Base-by-base conservation (phyloP, 495 filamentous ascomycete species). In the Hypoxylon lenormandii region DNA sequence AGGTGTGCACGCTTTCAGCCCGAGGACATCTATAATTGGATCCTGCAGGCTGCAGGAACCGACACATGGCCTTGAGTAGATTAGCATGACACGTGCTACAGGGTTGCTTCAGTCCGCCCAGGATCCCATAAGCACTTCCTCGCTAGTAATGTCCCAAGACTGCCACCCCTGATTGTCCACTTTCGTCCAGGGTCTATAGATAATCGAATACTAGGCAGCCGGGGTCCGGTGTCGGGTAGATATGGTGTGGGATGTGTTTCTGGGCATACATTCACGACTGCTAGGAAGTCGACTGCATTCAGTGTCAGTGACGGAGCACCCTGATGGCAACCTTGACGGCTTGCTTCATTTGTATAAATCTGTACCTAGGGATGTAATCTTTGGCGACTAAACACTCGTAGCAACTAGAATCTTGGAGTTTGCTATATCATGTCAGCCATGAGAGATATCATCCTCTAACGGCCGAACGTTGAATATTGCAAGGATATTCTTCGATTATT, bases 41-140 rank as follows among this genome's bases (percentile, higher is more conserved):
- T 42, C 12, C 38, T 42, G 38, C 38, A 42, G 38, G 13, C 38
- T 42, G 38, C 38, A 42, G 38, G 38, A 42, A 42, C 38, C 38
- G 38, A 42, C 15, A 16, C 38, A 16, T 42, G 38, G 38, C 15
- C 13, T 42, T 1, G 6, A 3, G 6, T 42, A 16, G 38, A 33
- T 33, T 42, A 42, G 38, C 38, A n/a, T 33, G 30, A 33, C 38
- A 42, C 38, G 38, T 42, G 38, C 15, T n/a, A 42, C 12, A 42
- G 15, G 13, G 38, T 42, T 42, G 38, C 38, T 10, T 42, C 15
- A 42, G 15, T 42, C 38, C 38, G 38, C 15, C 4, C 8, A 42
- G 38, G 12, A 42, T 42, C 38, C 15, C 15, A 42, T n/a, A 42
- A 42, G 38, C 15, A 16, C 4, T 16, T 1, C 15, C 8, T 0